Base-by-base conservation (phyloP, 2,329 filamentous ascomycete species). In the Claviceps lovelessii region DNA sequence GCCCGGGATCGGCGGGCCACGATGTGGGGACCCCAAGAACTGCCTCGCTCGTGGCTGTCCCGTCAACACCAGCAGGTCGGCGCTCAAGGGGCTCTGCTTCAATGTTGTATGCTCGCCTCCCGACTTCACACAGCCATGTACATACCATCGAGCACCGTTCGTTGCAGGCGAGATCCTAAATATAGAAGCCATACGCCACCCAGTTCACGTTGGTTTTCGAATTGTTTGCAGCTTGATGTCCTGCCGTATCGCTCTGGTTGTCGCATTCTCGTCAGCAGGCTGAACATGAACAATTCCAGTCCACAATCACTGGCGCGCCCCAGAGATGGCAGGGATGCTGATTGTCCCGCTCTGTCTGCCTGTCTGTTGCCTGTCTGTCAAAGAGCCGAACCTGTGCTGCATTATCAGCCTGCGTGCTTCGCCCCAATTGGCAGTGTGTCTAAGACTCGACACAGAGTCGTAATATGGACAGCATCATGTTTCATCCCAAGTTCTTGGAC, bases 81-180 rank as follows among this genome's bases (percentile, higher is more conserved):
- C 23, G n/a, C 5, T 41, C 15, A 41, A 41, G 39, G 23, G 23
- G 23, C 23, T n/a, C 35, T 37, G 35, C 8, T 37, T 37, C 8
- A 10, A 4, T 37, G 5, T 10, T 37, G 9, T 7, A 7, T 37
- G 10, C 35, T 37, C 35, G 9, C 35, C 35, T 41, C 5, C 39
- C 39, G 6, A 41, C 35, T 11, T 28, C 31, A 35, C 55, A 52
- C 55, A 54, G 52, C 55, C 55, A 54, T 53, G 39, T 23, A 23
- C 23, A 23, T 23, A 23, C 23, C 23, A 23, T 23, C 23, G 2
- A 23, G 23, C 23, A 23, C 23, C 23, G 1, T 47, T 54, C 51
- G 55, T 15, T 56, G 31, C 41, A 52, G 49, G 42, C 46, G 31
- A 46, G 35, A n/a, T 46, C 11, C 54, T 51, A 53, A 53, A 53